Evolutionary conservation across 306 rosid species (phyloP), one percentile per base, ranked within the genome.

Genomic region (Castanospermum australe): DNA sequence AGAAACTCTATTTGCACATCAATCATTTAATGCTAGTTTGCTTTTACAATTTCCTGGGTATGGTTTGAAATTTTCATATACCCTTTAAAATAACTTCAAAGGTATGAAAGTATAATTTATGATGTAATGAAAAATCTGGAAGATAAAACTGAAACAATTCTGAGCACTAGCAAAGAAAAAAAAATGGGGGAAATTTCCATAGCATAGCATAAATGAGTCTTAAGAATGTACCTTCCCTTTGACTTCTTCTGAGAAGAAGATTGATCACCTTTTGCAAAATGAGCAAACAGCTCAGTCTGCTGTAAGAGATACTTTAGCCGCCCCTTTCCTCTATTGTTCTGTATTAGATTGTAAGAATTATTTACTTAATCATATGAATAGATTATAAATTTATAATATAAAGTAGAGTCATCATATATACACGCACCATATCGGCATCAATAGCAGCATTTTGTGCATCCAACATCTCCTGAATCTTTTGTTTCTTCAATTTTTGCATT

Each of bases 271-370:
- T 95, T 95, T 5, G 99, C 98, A 88, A 95, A 95, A 84, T 95
- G 99, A 8, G 99, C 96, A 85, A 95, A 95, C 79, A 95, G 65
- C 88, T 95, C 99, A 18, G 99, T 95, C 80, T 95, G 99, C 81
- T 93, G 96, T 48, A 95, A 82, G 63, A 95, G 96, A 89, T 95
- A 96, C 78, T 96, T 93, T 88, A 96, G 81, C 14, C 99, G 93
- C 56, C 99, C 99, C 83, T 91, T 89, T 45, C 97, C 99, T 78
- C 75, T 91, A 33, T 91, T 91, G 73, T 93, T 93, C 99, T 96
- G 89, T 60, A 77, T 77, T 38, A 64, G 38, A 79, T 15, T 15
- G 15, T 25, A 65, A 44, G 9, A 14, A 41, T 63, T 32, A 63
- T 24, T 14, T 62, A 54, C 24, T 52, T 47, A 47, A 67, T 35